These are phyloP conservation scores for Tolypocladium album DNA, from an alignment of 2,329 filamentous ascomycete genomes.

Conservation along the genomic window DNA sequence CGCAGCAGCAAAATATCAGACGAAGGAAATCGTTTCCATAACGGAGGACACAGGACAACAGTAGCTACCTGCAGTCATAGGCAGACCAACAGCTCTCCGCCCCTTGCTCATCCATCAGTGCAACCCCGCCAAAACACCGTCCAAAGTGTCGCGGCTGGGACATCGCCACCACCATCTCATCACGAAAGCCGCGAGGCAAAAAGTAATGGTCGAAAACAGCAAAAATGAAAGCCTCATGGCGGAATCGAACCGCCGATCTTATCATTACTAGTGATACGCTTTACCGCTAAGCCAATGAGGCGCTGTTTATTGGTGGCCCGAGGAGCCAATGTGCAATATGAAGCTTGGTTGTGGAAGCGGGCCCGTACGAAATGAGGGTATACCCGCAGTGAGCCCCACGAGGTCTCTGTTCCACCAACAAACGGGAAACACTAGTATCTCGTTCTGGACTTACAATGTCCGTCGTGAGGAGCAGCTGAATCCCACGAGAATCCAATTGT, in stretches of 20 bases:
- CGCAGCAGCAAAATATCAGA: not conserved
- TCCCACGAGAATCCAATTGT: not conserved
- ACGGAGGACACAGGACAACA: not conserved
- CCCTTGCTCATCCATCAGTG: not conserved
- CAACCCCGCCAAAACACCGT: not conserved
- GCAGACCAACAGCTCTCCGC: not conserved
- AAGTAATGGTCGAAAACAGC: not conserved
- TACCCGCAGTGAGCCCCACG: not conserved
- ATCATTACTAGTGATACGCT: constrained; percentile 26
- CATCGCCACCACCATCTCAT: not conserved
- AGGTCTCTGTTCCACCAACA: not conserved
- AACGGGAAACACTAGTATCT: too few relatives aligned
- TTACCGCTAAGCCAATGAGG: constrained; percentile 24
- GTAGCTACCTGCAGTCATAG: not conserved
- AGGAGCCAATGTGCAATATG: not conserved
- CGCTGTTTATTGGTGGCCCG: not conserved
- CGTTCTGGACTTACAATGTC: not conserved
- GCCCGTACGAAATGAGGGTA: not conserved
- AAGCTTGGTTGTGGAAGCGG: not conserved
- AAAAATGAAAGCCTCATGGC: constrained; percentile 15
- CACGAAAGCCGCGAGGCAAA: not conserved
- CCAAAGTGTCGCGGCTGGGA: too few relatives aligned
- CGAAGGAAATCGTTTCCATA: not conserved
- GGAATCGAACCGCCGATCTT: constrained; percentile 25
- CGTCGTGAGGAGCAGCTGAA: not conserved